A percentile compares a stretch with the other conserved stretches of the same genome.
Conservation (phyloP, 352 stramenopile species). For the Elongisporangium prolatum region DNA sequence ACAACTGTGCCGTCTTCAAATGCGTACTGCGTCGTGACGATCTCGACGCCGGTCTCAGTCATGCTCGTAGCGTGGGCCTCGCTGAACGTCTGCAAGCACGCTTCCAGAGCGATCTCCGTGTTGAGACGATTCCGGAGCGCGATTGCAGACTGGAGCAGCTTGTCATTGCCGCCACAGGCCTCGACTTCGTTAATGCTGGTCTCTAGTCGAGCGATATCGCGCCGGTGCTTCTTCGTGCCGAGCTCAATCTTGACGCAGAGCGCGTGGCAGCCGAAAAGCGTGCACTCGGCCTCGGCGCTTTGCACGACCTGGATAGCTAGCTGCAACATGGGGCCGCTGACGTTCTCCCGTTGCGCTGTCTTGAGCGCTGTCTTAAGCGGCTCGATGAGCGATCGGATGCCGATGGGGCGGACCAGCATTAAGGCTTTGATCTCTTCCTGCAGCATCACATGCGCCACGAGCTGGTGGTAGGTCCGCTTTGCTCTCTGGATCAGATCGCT, state of each 20-base stretch:
- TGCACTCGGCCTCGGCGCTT: conserved; percentile 73
- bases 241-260: conserved; percentile 58
- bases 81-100: conserved; percentile 45
- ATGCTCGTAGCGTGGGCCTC: conserved; percentile 11
- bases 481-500: conserved; percentile 41
- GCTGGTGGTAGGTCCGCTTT: conserved; percentile 59
- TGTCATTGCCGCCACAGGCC: conserved; percentile 42
- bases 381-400: conserved; percentile 61
- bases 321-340: conserved; percentile 48
- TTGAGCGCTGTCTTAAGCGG: conserved; percentile 53
- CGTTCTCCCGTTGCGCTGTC: conserved; percentile 38
- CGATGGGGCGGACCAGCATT: conserved; percentile 60
- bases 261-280: conserved; percentile 69
- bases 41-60: conserved; percentile 18
- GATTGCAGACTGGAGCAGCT: conserved; percentile 38
- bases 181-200: conserved; percentile 55
- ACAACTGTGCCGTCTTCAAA: conserved; percentile 48
- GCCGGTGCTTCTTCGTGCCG: conserved; percentile 41
- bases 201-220: conserved; percentile 60
- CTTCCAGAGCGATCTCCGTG: conserved; percentile 64
- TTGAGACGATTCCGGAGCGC: conserved; percentile 52
- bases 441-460: conserved; percentile 61
- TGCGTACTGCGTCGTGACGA: conserved; percentile 20
- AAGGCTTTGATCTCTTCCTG: conserved; percentile 80
- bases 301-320: conserved; percentile 61